Evolutionary conservation across 805 yeast genomes (phyloP), one percentile per base, ranked within the genome.

Genomic region (Metschnikowia reukaufii): DNA sequence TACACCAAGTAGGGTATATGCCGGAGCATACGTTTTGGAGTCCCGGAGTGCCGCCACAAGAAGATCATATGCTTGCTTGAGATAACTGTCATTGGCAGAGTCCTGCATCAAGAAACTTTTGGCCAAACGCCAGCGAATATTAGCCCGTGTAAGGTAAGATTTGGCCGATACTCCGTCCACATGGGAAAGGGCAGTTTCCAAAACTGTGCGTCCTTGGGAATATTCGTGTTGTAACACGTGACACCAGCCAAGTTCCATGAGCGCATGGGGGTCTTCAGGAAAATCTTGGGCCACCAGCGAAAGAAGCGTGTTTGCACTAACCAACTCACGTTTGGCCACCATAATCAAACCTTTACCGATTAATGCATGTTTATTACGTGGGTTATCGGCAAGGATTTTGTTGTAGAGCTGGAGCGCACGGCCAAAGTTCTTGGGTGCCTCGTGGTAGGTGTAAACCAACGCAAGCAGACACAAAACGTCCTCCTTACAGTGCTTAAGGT

Each of bases 401-500:
- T 86, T 85, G 63, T 85, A 94, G 13, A 90, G 64, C 40, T 79
- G 80, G 23, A 85, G 60, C 0, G 99, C 98, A 20, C 83, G 73
- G 2, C 79, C 73, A 59, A 81, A 88, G 65, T 92, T 87, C 64
- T 89, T 89, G 9, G 98, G 99, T 0, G 97, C 86, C 62, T 92
- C 96, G 59, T 83, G 78, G 60, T 88, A 85, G 0, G 96, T 87
- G 60, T 90, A 88, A 1, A 86, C 76, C 0, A 83, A 78, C 0
- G 94, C 98, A 45, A 88, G 71, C 19, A 79, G 73, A 31, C 89
- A 75, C 7, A 85, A 71, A 18, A 88, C 66, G 42, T 82, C 86
- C 42, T 74, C 74, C 53, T 74, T 79, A 1, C 90, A 73, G 51
- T 81, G 67, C 0, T 63, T 61, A 33, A 88, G 69, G 8, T 64